Evolutionary conservation across 768 basidiomycete genomes (phyloP).

Genomic region (Gloeophyllum trabeum): DNA sequence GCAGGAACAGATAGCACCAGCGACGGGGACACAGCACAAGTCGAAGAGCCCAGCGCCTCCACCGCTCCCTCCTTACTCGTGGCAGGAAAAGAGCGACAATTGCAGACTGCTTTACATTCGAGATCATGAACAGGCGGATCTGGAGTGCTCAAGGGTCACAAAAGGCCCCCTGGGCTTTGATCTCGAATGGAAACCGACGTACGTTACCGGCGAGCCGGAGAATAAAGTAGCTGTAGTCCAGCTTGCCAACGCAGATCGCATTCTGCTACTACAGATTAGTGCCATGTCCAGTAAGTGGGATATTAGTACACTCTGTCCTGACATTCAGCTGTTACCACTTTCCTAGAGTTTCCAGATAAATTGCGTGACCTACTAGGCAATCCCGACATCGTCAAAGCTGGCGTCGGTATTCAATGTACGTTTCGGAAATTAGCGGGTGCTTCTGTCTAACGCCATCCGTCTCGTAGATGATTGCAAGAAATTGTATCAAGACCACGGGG

Average conservation of each 20-base stretch:
- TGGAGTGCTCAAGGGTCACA: too few species aligned
- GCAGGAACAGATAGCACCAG: too few species aligned
- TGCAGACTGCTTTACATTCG: conserved; percentile 8
- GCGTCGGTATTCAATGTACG: conserved; percentile 63
- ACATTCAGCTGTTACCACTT: neutral
- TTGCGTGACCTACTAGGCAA: conserved; percentile 43
- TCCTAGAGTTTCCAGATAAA: conserved; percentile 38
- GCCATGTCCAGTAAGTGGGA: conserved; percentile 39
- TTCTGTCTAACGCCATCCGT: conserved; percentile 1
- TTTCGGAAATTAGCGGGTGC: conserved; percentile 1
- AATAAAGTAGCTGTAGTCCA: conserved; percentile 71
- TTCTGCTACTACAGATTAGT: conserved; percentile 57
- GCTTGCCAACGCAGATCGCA: conserved; percentile 41
- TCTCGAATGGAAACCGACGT: conserved; percentile 69
- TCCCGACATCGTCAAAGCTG: conserved; percentile 48
- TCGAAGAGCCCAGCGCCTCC: too few species aligned
- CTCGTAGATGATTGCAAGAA: conserved; percentile 56
- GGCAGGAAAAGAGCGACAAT: conserved; percentile 1
- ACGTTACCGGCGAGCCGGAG: conserved; percentile 35
- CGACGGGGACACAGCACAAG: too few species aligned
- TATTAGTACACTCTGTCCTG: neutral
- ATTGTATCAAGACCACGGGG: conserved; percentile 34
- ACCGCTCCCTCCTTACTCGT: conserved; percentile 7
- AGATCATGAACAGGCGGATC: conserved; percentile 5
- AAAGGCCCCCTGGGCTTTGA: conserved; percentile 46